A percentile compares a stretch with the other conserved stretches of the same genome.
Conservation (phyloP, 805 yeast genomes). For the Wickerhamomyces pijperi region DNA sequence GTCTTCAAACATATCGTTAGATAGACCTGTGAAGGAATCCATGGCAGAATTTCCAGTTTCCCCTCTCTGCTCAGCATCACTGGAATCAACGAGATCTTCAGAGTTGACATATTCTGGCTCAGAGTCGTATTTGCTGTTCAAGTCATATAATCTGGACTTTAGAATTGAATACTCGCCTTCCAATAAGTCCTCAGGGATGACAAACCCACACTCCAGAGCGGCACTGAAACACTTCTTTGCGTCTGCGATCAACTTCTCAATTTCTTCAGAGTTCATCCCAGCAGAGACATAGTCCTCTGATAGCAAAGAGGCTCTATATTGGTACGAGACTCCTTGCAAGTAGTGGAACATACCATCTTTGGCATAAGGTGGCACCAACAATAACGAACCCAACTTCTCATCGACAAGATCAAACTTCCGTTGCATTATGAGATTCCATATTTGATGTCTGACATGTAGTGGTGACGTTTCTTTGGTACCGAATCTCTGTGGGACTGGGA, state of each 20-base stretch:
- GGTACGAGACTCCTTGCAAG: slow-evolving; percentile 15
- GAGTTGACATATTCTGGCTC: background rate
- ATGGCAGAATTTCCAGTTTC: too few relatives aligned
- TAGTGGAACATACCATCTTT: slow-evolving; percentile 16
- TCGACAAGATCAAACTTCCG: slow-evolving; percentile 8
- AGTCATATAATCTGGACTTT: slow-evolving; percentile 5
- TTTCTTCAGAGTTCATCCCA: slow-evolving; percentile 2
- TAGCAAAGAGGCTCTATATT: slow-evolving; percentile 10
- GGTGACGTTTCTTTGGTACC: slow-evolving; percentile 10
- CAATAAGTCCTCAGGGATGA: slow-evolving; percentile 12
- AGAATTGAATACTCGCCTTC: slow-evolving; percentile 8
- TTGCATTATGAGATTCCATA: slow-evolving; percentile 14
- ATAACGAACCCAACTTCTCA: slow-evolving; percentile 11
- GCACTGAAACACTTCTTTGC: slow-evolving; percentile 7
- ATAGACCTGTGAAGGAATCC: too few relatives aligned
- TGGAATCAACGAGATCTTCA: background rate
- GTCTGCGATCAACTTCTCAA: slow-evolving; percentile 7
- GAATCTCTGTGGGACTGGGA: slow-evolving; percentile 6
- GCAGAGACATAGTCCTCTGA: background rate
- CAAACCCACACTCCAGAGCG: slow-evolving; percentile 8
- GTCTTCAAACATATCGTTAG: background rate
- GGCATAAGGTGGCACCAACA: slow-evolving; percentile 10
- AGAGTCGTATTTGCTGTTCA: background rate
- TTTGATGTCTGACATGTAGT: slow-evolving; percentile 4
- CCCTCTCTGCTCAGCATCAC: background rate